Percentiles rank a stretch among this genome's conserved stretches.
These are phyloP conservation scores for Podospora didyma DNA, from an alignment of 495 filamentous ascomycete species.

Conservation along the genomic window DNA sequence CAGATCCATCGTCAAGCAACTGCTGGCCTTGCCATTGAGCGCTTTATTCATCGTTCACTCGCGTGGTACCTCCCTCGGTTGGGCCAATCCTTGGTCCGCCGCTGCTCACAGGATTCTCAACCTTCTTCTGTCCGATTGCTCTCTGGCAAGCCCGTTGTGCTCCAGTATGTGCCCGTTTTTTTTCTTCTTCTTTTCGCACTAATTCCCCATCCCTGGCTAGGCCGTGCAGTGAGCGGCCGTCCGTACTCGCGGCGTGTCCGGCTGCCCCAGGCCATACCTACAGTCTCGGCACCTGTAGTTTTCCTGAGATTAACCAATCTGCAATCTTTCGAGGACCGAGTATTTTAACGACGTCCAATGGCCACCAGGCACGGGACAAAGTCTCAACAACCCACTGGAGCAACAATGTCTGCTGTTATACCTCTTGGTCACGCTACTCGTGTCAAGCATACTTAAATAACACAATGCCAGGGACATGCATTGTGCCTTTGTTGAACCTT, in stretches of 20 bases:
- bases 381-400: neutral
- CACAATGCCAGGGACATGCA: neutral
- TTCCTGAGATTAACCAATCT: constrained; percentile 4
- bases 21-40: no score
- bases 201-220: constrained; percentile 9
- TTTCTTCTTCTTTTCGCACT: no score
- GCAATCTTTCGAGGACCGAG: neutral
- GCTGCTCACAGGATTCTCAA: no score
- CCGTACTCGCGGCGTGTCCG: neutral
- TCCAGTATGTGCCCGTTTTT: no score
- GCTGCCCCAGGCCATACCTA: neutral
- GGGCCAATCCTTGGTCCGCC: no score
- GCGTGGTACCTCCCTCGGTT: no score
- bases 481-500: neutral
- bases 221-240: constrained; percentile 2
- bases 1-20: no score
- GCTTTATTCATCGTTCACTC: no score
- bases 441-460: neutral
- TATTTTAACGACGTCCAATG: constrained; percentile 9
- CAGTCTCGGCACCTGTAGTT: constrained; percentile 7
- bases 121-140: no score
- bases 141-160: no score
- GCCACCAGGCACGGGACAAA: neutral
- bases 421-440: no score
- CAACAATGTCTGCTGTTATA: neutral